Conservation (phyloP, 805 yeast genomes). For the Wickerhamiella nectarea region DNA sequence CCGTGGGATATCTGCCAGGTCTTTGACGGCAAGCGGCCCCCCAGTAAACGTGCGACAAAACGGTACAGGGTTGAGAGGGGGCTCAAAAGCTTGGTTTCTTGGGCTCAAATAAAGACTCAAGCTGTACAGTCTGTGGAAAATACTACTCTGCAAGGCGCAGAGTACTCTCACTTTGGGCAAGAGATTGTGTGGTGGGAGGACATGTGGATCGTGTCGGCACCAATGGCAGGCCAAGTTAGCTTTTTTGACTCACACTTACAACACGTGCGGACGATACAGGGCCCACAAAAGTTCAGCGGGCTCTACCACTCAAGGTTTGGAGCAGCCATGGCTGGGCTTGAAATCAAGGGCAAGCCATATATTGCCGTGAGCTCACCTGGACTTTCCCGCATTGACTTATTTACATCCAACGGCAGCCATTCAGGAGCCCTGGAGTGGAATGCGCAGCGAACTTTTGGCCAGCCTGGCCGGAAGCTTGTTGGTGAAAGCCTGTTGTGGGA, state of each 20-base stretch:
- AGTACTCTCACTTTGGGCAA: constrained; percentile 12
- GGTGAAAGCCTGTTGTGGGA: constrained; percentile 27
- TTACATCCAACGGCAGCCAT: constrained; percentile 18
- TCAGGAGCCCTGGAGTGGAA: constrained; percentile 23
- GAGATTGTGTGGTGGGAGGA: constrained; percentile 11
- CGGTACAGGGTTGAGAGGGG: background rate
- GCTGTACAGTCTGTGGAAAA: background rate
- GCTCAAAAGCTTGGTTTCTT: background rate
- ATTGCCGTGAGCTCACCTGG: constrained; percentile 44
- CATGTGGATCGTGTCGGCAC: constrained; percentile 15
- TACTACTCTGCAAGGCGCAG: background rate
- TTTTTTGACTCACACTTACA: constrained; percentile 10
- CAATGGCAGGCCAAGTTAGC: constrained; percentile 14
- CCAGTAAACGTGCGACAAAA: background rate
- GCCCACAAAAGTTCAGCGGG: constrained; percentile 12
- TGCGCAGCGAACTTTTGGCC: constrained; percentile 27
- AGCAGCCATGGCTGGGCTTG: constrained; percentile 25
- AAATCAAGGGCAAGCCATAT: constrained; percentile 24
- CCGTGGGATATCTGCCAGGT: constrained; percentile 27
- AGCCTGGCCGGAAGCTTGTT: constrained; percentile 32
- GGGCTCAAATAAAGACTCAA: background rate
- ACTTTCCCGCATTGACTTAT: constrained; percentile 31
- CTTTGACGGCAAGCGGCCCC: constrained; percentile 23
- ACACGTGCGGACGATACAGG: constrained; percentile 5
- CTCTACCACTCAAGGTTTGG: constrained; percentile 31